A percentile compares a stretch with the other conserved stretches of the same genome.
These are phyloP conservation scores for Beauveria rudraprayagi DNA, from an alignment of 2,329 filamentous ascomycete species.

Conservation along the genomic window DNA sequence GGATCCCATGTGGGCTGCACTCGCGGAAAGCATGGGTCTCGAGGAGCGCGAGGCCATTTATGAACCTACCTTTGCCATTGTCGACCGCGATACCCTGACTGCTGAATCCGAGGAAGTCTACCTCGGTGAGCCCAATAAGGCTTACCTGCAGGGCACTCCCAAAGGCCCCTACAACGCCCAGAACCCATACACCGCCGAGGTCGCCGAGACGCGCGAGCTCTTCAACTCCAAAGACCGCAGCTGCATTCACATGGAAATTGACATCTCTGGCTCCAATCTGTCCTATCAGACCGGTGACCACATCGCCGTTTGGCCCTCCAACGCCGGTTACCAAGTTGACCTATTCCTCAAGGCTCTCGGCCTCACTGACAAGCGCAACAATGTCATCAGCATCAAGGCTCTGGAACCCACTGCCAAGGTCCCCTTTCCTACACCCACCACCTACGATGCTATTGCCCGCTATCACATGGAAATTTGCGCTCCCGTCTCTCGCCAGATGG, in stretches of 20 bases:
- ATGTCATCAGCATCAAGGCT: conserved; percentile 80
- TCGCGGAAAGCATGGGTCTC: conserved; percentile 74
- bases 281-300: conserved; percentile 96
- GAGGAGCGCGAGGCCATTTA: conserved; percentile 96
- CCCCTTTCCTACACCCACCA: conserved; percentile 93
- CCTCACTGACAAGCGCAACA: conserved; percentile 66
- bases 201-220: conserved; percentile 81
- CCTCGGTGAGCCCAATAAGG: conserved; percentile 91
- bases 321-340: conserved; percentile 86
- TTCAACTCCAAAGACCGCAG: conserved; percentile 87
- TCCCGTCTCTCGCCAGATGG: conserved; percentile 91
- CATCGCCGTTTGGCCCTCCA: conserved; percentile 94
- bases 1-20: conserved; percentile 92
- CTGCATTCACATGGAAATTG: conserved; percentile 93
- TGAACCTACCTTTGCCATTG: conserved; percentile 82
- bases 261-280: conserved; percentile 81
- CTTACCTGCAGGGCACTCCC: conserved; percentile 76
- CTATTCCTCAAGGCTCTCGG: conserved; percentile 75
- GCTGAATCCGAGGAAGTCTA: conserved; percentile 77
- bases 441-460: conserved; percentile 84
- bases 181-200: conserved; percentile 94
- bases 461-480: conserved; percentile 97
- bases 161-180: conserved; percentile 93
- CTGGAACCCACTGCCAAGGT: conserved; percentile 95
- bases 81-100: conserved; percentile 65